These are phyloP conservation scores for Arabidopsis lyrata DNA, from an alignment of 441 rosid genomes.

Conservation along the genomic window DNA sequence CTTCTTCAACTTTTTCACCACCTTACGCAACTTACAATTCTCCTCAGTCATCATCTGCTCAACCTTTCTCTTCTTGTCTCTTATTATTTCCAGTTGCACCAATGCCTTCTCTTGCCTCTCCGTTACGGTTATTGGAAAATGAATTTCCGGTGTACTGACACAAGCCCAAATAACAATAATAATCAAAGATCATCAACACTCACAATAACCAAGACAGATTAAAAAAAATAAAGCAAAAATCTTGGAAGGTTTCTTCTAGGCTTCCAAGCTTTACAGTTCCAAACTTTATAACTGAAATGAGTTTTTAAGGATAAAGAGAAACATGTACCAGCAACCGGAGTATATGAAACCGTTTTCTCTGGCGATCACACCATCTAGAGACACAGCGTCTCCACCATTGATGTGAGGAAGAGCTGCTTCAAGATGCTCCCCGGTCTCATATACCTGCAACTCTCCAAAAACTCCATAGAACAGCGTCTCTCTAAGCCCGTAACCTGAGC, in stretches of 20 bases:
- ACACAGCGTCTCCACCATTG: slow-evolving; percentile 55
- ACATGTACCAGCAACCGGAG: slow-evolving; percentile 57
- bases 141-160: slow-evolving; percentile 36
- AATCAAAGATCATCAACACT: not conserved
- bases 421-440: slow-evolving; percentile 57
- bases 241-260: not conserved
- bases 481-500: slow-evolving; percentile 59
- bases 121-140: slow-evolving; percentile 34
- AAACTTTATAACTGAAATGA: not conserved
- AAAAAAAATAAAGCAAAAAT: not conserved
- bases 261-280: not conserved
- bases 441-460: slow-evolving; percentile 65
- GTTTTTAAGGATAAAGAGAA: slow-evolving; percentile 8
- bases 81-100: slow-evolving; percentile 6
- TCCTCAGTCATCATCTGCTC: slow-evolving; percentile 25
- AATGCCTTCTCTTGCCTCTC: slow-evolving; percentile 29
- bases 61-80: slow-evolving; percentile 17
- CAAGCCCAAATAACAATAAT: not conserved
- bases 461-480: slow-evolving; percentile 64
- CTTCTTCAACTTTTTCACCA: slow-evolving; percentile 32
- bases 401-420: slow-evolving; percentile 50
- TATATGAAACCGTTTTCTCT: slow-evolving; percentile 53
- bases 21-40: not conserved
- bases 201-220: slow-evolving; percentile 6
- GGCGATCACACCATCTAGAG: slow-evolving; percentile 69